Base-by-base conservation (phyloP, 345 rosid species). In the Cardamine chenopodiifolia region DNA sequence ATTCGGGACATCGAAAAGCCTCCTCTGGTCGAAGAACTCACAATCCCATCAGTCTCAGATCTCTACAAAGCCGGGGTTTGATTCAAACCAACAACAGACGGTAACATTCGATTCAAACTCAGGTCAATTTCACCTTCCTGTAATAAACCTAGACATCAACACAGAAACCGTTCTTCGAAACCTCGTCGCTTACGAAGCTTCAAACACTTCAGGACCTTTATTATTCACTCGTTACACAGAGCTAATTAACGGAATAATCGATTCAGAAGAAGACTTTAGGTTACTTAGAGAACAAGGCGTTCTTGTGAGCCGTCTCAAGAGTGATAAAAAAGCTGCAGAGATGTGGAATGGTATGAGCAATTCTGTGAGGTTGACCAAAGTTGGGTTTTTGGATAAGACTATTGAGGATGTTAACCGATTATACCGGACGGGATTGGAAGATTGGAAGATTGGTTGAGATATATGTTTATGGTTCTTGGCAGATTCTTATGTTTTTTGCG, bases 261-360 rank as follows among this genome's bases (percentile, higher is more conserved):
- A 93, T 42, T n/a, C n/a, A n/a, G n/a, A n/a, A n/a, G n/a, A n/a
- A n/a, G n/a, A n/a, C n/a, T n/a, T n/a, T 70, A 85, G 77, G 72
- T 32, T 88, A 26, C 88, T 93, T 4, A 89, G 96, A 67, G 89
- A 86, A 72, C 77, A 72, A 64, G 93, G 95, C 18, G 83, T 91
- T 19, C 66, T 89, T 3, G 12, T 82, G 82, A 91, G 85, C 79
- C 77, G 77, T 8, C 54, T 93, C 72, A 93, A 87, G 81, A 89
- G 87, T 18, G 96, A 93, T 20, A 31, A 53, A 48, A 95, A 91
- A 73, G 96, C 75, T 28, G 93, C 97, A 0, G 77, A 82, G 8
- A 34, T 94, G 68, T 88, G 95, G 90, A 94, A 91, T 65, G 97
- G 93, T 70, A 87, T 91, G 97, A 94, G 78, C 68, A 88, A 79